These are phyloP conservation scores for Clonostachys sp. DNA, from an alignment of 2,329 filamentous ascomycete species.

Conservation along the genomic window DNA sequence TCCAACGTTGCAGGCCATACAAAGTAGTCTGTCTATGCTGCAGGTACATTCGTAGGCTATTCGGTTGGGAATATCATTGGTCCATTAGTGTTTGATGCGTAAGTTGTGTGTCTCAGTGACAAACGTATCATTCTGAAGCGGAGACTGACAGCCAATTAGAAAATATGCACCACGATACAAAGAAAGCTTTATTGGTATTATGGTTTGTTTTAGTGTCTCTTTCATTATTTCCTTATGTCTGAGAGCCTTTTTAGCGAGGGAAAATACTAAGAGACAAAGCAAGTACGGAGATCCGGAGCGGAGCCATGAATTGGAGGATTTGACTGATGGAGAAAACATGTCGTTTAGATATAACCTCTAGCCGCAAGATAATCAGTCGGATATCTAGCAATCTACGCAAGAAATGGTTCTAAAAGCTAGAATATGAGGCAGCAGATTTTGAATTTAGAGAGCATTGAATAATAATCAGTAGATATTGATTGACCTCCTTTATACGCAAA, in stretches of 20 bases:
- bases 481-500: too few relatives aligned
- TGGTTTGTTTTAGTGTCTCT: slow-evolving; percentile 20
- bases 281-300: slow-evolving; percentile 20
- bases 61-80: slow-evolving; percentile 25
- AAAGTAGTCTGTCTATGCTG: slow-evolving; percentile 20
- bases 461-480: too few relatives aligned
- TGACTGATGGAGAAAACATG: slow-evolving; percentile 26
- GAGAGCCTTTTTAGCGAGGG: slow-evolving; percentile 13
- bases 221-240: slow-evolving; percentile 20
- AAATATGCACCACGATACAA: slow-evolving; percentile 22
- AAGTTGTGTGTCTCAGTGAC: slow-evolving; percentile 1
- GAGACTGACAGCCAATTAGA: not conserved
- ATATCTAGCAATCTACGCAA: too few relatives aligned
- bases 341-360: slow-evolving; percentile 6
- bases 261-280: slow-evolving; percentile 20
- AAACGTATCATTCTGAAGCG: not conserved
- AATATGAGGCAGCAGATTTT: too few relatives aligned
- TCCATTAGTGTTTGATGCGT: slow-evolving; percentile 23
- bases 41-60: slow-evolving; percentile 22
- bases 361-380: too few relatives aligned
- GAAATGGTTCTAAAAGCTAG: too few relatives aligned
- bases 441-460: too few relatives aligned
- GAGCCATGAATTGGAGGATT: slow-evolving; percentile 28
- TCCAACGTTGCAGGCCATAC: slow-evolving; percentile 24
- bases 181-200: slow-evolving; percentile 20